Evolutionary conservation across 2,329 filamentous ascomycete genomes (phyloP).

Genomic region (Onygena corvina): DNA sequence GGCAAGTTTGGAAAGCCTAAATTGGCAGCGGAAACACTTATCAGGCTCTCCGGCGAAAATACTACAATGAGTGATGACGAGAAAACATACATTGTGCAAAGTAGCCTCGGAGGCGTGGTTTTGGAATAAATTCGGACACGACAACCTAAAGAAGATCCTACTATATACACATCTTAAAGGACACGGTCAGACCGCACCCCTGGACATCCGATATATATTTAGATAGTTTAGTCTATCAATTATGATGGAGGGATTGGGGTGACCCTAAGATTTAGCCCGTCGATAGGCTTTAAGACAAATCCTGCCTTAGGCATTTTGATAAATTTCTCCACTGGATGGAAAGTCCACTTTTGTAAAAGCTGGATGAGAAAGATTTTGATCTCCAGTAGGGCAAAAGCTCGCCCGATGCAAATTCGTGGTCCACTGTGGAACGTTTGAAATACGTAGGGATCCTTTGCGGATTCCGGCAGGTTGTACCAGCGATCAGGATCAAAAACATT

Average conservation of each 20-base stretch:
- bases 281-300: constrained; percentile 4
- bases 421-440: constrained; percentile 9
- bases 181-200: not conserved
- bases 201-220: not conserved
- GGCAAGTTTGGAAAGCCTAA: constrained; percentile 23
- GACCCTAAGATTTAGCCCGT: constrained; percentile 4
- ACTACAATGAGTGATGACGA: constrained; percentile 17
- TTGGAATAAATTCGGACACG: not conserved
- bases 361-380: constrained; percentile 6
- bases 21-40: constrained; percentile 25
- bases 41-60: constrained; percentile 21
- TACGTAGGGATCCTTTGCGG: constrained; percentile 4
- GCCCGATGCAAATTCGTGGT: constrained; percentile 1
- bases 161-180: not conserved
- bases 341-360: constrained; percentile 1
- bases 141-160: not conserved
- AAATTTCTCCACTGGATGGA: not conserved
- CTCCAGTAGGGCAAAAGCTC: constrained; percentile 8
- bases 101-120: no score
- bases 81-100: not conserved
- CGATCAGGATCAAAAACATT: constrained; percentile 7
- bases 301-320: constrained; percentile 1
- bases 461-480: constrained; percentile 3
- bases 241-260: not conserved
- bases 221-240: not conserved